phyloP scores from a whole-genome alignment of 1,284 basidiomycete genomes.

The Heimioporus punctisporus region DNA sequence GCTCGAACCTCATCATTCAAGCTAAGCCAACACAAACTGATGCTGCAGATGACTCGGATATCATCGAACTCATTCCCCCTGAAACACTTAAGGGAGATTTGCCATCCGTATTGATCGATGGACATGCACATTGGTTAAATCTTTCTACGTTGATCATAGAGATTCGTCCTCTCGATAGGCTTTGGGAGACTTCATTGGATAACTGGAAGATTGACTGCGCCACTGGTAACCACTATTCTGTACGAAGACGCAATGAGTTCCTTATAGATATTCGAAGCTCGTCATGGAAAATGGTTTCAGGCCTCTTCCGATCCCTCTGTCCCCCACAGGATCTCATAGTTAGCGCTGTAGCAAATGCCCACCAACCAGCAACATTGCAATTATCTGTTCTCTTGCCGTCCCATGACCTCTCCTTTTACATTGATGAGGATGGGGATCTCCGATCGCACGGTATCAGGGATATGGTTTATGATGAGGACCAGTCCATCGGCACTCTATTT shows the following conservation, averaged over 20 bases:
- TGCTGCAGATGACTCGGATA: not conserved
- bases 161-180: constrained; percentile 18
- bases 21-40: constrained; percentile 10
- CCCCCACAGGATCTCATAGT: not conserved
- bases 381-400: not conserved
- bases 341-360: not conserved
- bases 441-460: not conserved
- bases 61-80: constrained; percentile 40
- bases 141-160: not conserved
- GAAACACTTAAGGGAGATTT: constrained; percentile 37
- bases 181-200: constrained; percentile 22
- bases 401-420: not conserved
- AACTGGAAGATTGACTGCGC: constrained; percentile 16
- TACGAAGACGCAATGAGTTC: not conserved
- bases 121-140: not conserved
- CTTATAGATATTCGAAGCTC: not conserved
- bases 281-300: not conserved
- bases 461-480: not conserved
- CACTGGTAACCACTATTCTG: not conserved
- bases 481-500: not conserved
- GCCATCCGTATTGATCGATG: constrained; percentile 10
- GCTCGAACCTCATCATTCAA: constrained; percentile 31
- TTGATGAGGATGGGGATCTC: not conserved
- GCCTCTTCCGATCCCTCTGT: not conserved
- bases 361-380: not conserved